phyloP scores from a whole-genome alignment of 345 rosid genomes.

The Nephelium lappaceum region DNA sequence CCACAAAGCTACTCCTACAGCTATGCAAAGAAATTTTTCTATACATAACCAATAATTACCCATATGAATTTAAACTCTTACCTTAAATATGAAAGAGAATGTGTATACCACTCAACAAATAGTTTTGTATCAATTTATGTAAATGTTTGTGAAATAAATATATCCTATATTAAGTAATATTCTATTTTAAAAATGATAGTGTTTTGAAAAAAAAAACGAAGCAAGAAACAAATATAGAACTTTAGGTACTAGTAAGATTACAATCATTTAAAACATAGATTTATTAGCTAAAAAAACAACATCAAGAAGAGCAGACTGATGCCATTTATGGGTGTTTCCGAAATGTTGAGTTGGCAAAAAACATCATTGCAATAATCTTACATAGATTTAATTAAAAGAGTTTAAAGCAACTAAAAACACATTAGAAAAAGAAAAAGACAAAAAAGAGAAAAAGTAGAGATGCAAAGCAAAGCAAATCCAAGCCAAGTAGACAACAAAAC shows the following conservation, averaged over 20 bases:
- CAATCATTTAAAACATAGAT: constrained; percentile 4
- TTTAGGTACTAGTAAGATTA: not conserved
- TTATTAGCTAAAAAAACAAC: not conserved
- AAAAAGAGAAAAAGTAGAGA: not conserved
- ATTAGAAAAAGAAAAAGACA: no score
- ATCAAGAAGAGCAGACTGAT: not conserved
- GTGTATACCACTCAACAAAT: no score
- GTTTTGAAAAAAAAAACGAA: not conserved
- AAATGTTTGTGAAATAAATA: not conserved
- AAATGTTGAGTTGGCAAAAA: constrained; percentile 9
- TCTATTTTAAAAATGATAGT: not conserved
- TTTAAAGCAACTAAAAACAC: constrained; percentile 6
- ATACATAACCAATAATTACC: no score
- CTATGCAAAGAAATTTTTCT: no score
- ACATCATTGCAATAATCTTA: constrained; percentile 17
- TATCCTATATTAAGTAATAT: not conserved
- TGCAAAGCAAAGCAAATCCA: not conserved
- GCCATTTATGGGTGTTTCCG: not conserved
- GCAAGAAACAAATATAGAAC: not conserved
- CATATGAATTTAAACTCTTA: no score
- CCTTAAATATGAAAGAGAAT: no score
- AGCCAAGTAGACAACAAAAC: not conserved
- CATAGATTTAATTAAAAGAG: not conserved
- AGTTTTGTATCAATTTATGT: no score
- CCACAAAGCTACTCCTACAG: no score